Conservation (phyloP, 2,329 filamentous ascomycete species). For the Fusarium tricinctum region DNA sequence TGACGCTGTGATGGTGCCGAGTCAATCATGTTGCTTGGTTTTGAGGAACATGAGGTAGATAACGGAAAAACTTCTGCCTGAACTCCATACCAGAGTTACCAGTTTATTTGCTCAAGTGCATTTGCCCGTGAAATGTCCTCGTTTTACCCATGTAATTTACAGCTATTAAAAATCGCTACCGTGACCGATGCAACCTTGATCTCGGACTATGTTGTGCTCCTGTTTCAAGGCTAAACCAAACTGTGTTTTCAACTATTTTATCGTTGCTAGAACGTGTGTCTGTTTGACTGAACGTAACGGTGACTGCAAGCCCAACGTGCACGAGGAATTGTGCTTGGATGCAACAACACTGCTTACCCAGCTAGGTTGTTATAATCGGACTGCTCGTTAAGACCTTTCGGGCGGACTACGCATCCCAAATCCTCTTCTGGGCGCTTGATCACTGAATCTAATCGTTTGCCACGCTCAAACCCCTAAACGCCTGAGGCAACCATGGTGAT, state of each 20-base stretch:
- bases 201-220: background rate
- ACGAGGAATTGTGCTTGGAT: background rate
- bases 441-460: constrained; percentile 5
- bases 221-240: constrained; percentile 11
- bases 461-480: constrained; percentile 9
- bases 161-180: constrained; percentile 7
- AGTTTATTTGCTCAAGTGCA: constrained; percentile 9
- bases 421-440: constrained; percentile 17
- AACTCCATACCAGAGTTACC: constrained; percentile 25
- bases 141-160: background rate
- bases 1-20: constrained; percentile 41
- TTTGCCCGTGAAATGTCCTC: constrained; percentile 10
- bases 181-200: background rate
- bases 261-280: background rate
- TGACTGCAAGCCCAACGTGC: background rate
- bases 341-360: background rate
- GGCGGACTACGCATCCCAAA: background rate
- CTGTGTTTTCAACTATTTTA: background rate
- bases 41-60: constrained; percentile 32
- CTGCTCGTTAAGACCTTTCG: background rate
- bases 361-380: background rate
- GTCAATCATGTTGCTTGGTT: constrained; percentile 41
- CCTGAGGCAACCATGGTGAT: constrained; percentile 44
- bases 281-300: background rate
- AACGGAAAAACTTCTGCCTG: constrained; percentile 26